These are phyloP conservation scores for Morella rubra DNA, from an alignment of 306 rosid species.

Conservation along the genomic window DNA sequence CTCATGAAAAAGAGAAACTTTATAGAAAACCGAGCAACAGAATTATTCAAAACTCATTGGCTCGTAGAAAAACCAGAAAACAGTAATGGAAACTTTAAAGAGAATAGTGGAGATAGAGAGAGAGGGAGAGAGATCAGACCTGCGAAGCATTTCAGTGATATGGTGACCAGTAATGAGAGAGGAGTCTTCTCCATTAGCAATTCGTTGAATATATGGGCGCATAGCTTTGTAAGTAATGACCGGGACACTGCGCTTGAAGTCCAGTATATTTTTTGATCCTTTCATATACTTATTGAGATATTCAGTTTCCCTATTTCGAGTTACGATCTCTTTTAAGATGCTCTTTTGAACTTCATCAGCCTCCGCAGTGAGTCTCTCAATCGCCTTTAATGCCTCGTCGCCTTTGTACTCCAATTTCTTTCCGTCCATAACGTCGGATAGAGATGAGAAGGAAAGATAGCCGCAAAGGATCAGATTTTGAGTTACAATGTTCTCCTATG, in stretches of 20 bases:
- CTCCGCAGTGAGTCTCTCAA: constrained; percentile 69
- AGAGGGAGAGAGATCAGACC: constrained; percentile 32
- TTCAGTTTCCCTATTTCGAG: constrained; percentile 60
- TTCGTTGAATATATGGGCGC: constrained; percentile 62
- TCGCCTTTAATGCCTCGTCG: constrained; percentile 74
- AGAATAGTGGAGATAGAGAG: neutral
- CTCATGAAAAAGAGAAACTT: neutral
- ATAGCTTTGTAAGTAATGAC: constrained; percentile 53
- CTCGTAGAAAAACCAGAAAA: neutral
- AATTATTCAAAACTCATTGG: neutral
- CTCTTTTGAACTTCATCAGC: constrained; percentile 65
- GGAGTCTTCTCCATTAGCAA: constrained; percentile 78
- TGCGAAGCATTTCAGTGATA: constrained; percentile 81
- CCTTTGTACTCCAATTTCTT: constrained; percentile 89
- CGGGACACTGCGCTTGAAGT: constrained; percentile 62
- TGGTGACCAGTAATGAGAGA: constrained; percentile 78
- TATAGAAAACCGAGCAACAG: constrained; percentile 9
- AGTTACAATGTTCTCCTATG: constrained; percentile 13
- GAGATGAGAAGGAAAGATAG: constrained; percentile 15
- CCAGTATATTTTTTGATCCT: constrained; percentile 33
- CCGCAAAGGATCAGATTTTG: constrained; percentile 7
- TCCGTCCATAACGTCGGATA: constrained; percentile 53
- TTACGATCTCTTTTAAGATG: constrained; percentile 64
- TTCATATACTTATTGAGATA: constrained; percentile 61
- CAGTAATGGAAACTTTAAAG: neutral